Conservation (phyloP, 2,329 filamentous ascomycete genomes). For the Pestalotiopsis sp. region DNA sequence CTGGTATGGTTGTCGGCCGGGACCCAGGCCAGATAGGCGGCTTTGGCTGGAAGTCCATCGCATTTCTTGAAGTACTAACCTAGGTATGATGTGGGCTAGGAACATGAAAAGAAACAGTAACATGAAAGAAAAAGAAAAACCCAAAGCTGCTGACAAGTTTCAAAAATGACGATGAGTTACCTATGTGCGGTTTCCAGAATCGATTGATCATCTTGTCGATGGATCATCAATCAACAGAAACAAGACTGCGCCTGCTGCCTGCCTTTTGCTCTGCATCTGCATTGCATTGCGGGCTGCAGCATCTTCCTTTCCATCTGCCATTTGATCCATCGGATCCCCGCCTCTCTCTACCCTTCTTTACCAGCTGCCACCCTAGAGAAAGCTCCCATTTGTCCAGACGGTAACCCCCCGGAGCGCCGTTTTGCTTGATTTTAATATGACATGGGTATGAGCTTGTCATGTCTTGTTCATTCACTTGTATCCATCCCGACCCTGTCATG, state of each 20-base stretch:
- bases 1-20: background rate
- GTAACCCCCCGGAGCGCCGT: background rate
- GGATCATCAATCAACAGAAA: background rate
- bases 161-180: background rate
- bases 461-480: background rate
- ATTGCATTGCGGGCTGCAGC: background rate
- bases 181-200: background rate
- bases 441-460: background rate
- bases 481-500: background rate
- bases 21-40: background rate
- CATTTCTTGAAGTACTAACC: background rate
- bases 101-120: background rate
- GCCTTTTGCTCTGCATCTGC: background rate
- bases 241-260: background rate
- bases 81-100: background rate
- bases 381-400: background rate
- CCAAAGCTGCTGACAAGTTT: background rate
- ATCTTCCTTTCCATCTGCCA: background rate
- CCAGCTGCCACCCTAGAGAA: background rate
- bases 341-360: background rate
- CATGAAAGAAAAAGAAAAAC: background rate
- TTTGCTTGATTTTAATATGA: background rate
- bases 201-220: background rate
- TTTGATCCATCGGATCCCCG: background rate
- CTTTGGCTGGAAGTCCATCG: background rate